Percentiles rank a stretch among this genome's conserved stretches.
Evolutionary conservation across 2,329 filamentous ascomycete species (phyloP).

Genomic region (Trichoderma arundinaceum): DNA sequence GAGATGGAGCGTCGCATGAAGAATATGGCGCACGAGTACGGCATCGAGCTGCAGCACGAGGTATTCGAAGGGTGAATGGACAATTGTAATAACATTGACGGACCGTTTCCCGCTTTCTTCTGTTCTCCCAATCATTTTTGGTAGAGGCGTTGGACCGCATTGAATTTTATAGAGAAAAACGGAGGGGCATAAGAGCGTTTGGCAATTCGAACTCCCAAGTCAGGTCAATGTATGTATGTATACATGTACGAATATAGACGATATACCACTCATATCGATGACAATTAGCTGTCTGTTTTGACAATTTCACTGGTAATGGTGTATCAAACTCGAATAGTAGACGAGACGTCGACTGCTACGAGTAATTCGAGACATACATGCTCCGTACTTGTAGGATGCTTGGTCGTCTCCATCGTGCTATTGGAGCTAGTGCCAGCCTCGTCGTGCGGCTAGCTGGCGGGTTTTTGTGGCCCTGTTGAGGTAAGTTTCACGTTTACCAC

Average conservation of each 20-base stretch:
- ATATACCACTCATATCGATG: conserved; percentile 26
- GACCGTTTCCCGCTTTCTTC: neutral
- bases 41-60: conserved; percentile 85
- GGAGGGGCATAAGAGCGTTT: conserved; percentile 19
- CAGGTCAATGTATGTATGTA: conserved; percentile 13
- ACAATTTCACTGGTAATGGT: neutral
- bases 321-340: neutral
- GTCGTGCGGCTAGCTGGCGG: conserved; percentile 13
- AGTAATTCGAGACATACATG: conserved; percentile 16
- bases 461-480: conserved; percentile 14
- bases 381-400: neutral
- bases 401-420: conserved; percentile 12
- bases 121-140: neutral
- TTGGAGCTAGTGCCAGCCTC: conserved; percentile 21
- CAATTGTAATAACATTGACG: neutral
- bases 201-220: conserved; percentile 6
- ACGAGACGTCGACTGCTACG: neutral
- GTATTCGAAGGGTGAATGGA: conserved; percentile 77
- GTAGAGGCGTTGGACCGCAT: conserved; percentile 27
- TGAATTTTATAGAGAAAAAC: conserved; percentile 23
- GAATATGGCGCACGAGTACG: conserved; percentile 86
- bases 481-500: conserved; percentile 24
- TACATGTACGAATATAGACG: conserved; percentile 26
- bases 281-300: neutral
- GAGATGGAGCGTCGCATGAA: conserved; percentile 89